A percentile compares a stretch with the other conserved stretches of the same genome.
Conservation (phyloP, 345 rosid genomes). For the Populus pruinosa region DNA sequence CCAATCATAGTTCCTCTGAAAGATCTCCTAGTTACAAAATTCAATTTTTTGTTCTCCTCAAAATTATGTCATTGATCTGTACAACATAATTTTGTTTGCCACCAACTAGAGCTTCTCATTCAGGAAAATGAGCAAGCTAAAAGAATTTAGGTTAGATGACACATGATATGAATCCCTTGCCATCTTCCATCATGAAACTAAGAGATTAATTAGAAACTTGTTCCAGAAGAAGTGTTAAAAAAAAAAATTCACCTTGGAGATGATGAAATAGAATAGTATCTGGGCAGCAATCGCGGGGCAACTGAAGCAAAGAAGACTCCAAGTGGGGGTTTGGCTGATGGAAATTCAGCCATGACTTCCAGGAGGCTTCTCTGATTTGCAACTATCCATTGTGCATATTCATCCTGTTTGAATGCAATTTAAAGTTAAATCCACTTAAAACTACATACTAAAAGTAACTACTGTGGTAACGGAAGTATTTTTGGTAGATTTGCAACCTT, state of each 20-base stretch:
- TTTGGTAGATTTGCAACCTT: constrained; percentile 47
- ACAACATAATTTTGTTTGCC: neutral
- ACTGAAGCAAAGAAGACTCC: constrained; percentile 95
- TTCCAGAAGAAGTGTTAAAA: neutral
- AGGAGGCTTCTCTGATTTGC: constrained; percentile 89
- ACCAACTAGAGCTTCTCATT: neutral
- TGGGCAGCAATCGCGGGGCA: constrained; percentile 84
- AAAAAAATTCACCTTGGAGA: constrained; percentile 69
- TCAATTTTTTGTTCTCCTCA: neutral
- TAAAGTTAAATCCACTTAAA: constrained; percentile 4
- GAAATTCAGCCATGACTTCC: constrained; percentile 89
- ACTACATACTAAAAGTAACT: neutral
- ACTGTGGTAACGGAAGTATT: neutral
- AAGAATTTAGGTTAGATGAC: neutral
- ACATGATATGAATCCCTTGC: neutral
- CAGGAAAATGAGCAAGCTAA: neutral
- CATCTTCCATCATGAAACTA: neutral
- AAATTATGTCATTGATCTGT: neutral
- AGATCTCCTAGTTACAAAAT: neutral
- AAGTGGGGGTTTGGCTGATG: constrained; percentile 83
- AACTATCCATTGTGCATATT: constrained; percentile 83
- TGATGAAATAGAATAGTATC: constrained; percentile 94
- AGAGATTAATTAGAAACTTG: neutral
- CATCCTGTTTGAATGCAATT: constrained; percentile 48
- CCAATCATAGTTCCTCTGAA: neutral